Conservation (phyloP, 306 rosid genomes). For the Comarum palustre region DNA sequence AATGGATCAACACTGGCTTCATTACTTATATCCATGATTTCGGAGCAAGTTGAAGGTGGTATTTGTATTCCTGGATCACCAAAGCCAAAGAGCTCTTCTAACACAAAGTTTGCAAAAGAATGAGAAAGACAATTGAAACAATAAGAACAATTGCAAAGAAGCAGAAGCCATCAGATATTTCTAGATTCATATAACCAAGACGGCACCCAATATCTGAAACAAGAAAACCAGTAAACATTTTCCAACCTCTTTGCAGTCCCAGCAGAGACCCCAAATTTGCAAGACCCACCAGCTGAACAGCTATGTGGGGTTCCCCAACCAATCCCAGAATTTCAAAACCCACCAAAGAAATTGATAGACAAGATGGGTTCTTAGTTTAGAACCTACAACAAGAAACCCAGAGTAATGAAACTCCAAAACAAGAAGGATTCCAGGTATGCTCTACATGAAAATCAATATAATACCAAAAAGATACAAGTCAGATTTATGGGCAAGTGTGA, state of each 20-base stretch:
- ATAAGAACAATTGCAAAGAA: neutral
- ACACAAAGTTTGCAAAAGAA: constrained; percentile 2
- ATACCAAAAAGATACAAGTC: neutral
- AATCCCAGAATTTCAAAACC: constrained; percentile 5
- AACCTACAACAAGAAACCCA: neutral
- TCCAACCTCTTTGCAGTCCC: constrained; percentile 17
- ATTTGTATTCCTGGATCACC: neutral
- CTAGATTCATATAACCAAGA: constrained; percentile 2
- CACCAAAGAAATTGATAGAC: neutral
- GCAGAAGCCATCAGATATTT: constrained; percentile 7
- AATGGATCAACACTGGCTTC: constrained; percentile 82
- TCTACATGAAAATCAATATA: neutral
- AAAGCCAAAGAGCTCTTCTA: constrained; percentile 18
- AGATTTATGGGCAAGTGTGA: constrained; percentile 24
- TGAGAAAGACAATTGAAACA: neutral
- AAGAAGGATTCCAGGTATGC: neutral
- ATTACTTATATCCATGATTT: constrained; percentile 77
- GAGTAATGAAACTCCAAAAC: neutral
- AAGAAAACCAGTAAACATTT: constrained; percentile 7
- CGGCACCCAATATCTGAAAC: constrained; percentile 8
- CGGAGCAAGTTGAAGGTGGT: constrained; percentile 11
- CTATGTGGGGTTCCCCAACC: constrained; percentile 14
- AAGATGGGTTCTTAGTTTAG: neutral
- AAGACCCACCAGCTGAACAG: constrained; percentile 19
- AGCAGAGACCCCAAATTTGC: constrained; percentile 21